These are phyloP conservation scores for Turritis glabra DNA, from an alignment of 345 rosid species.

Conservation along the genomic window DNA sequence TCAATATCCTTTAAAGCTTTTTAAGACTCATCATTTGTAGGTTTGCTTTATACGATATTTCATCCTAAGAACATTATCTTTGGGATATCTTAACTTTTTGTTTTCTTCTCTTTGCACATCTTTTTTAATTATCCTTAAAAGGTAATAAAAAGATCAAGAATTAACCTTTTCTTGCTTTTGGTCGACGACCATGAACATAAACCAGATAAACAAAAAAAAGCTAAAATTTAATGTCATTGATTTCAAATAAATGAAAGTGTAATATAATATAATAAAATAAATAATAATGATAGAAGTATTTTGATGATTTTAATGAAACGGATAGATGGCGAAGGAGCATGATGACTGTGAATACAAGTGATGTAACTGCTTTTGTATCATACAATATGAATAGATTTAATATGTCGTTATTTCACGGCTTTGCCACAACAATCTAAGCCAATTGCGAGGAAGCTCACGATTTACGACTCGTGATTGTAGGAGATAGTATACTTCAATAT, in stretches of 20 bases:
- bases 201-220: not conserved
- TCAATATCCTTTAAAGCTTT: slow-evolving; percentile 22
- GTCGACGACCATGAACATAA: slow-evolving; percentile 26
- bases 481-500: not conserved
- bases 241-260: not conserved
- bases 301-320: slow-evolving; percentile 25
- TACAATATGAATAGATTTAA: slow-evolving; percentile 32
- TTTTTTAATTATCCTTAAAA: not conserved
- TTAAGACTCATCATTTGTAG: slow-evolving; percentile 20
- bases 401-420: slow-evolving; percentile 34
- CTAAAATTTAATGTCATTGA: not conserved
- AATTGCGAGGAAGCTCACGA: slow-evolving; percentile 26
- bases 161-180: slow-evolving; percentile 17
- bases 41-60: slow-evolving; percentile 18
- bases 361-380: slow-evolving; percentile 28
- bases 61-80: slow-evolving; percentile 25
- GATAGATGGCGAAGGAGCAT: slow-evolving; percentile 34
- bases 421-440: slow-evolving; percentile 32
- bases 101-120: slow-evolving; percentile 23
- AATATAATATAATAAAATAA: not conserved
- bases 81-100: slow-evolving; percentile 9
- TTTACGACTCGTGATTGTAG: slow-evolving; percentile 20
- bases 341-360: slow-evolving; percentile 39
- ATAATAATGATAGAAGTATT: not conserved
- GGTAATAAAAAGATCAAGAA: slow-evolving; percentile 22